Base-by-base conservation (phyloP, 139 green algal genomes). In the Chlamydomonas sphaeroides region DNA sequence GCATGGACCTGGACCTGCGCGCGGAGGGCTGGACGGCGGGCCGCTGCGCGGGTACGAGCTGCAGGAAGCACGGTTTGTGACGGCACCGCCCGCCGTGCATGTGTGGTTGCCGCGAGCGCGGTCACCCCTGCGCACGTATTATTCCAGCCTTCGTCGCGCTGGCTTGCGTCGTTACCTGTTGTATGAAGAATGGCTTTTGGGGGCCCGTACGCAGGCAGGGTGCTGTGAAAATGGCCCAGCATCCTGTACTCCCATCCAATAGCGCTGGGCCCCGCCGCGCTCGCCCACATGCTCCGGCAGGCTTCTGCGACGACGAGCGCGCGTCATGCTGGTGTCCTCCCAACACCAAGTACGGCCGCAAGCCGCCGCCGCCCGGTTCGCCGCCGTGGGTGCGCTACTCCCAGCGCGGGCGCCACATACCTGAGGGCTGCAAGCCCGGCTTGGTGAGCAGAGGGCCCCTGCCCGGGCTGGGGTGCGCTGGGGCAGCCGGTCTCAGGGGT, bases 341-440 rank as follows among this genome's bases (percentile, higher is more conserved):
- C 8, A 61, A 48, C 77, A 84, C 77, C 28, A 68, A 68, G 48
- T 67, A 45, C 30, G 77, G 77, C 23, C 77, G 77, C 48, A 68
- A 68, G 35, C 63, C 63, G 23, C 39, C 77, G 33, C 77, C 77
- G 0, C 45, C 77, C 2, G 77, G 28, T 33, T 57, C 77, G 33
- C 77, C 77, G 45, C 77, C 77, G 1, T 82, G 75, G 75, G 75
- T 82, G 41, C 75, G 75, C 20, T 82, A 53, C 42, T 45, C 35
- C 23, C 35, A 75, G 65, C 45, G 48, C 0, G 77, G 77, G n/a
- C 77, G 77, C 0, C 35, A 36, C 33, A 75, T 84, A 65, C 2
- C 41, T 5, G 65, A 76, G 77, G 6, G 25, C 0, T 84, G 77
- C 77, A 84, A 84, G 63, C 65, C 77, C 14, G 77, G 65, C 33